These are phyloP conservation scores for Fraxinus velutina DNA, from an alignment of 305 asterid species.

Conservation along the genomic window DNA sequence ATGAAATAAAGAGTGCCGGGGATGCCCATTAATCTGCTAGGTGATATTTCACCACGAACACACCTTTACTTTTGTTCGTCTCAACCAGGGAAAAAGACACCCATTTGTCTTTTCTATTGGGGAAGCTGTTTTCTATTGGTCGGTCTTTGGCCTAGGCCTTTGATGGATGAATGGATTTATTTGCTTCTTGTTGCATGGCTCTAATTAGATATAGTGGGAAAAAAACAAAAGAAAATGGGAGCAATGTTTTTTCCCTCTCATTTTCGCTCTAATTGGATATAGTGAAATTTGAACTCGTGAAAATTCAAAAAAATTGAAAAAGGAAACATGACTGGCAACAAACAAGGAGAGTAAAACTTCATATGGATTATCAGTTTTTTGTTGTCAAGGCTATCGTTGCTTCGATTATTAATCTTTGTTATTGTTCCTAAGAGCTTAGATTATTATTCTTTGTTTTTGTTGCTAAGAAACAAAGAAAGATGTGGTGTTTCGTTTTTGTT, in stretches of 20 bases:
- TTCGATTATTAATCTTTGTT: neutral
- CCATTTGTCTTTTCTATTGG: neutral
- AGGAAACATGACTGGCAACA: neutral
- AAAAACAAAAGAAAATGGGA: neutral
- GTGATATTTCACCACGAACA: neutral
- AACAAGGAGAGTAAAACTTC: neutral
- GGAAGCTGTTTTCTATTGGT: neutral
- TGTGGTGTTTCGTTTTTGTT: neutral
- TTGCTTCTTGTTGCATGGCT: neutral
- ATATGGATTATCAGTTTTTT: neutral
- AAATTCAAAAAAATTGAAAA: neutral
- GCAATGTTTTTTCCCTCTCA: constrained; percentile 6
- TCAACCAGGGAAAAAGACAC: neutral
- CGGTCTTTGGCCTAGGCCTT: neutral
- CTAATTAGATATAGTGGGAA: neutral
- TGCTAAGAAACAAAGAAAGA: neutral
- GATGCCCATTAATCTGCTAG: neutral
- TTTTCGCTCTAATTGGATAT: neutral
- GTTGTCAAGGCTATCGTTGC: neutral
- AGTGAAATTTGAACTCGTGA: neutral
- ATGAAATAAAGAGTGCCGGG: neutral
- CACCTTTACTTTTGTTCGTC: neutral
- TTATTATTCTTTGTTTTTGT: neutral
- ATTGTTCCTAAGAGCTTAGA: neutral
- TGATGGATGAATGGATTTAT: neutral